These are phyloP conservation scores for Ramaria rubella DNA, from an alignment of 768 basidiomycete species.

Conservation along the genomic window DNA sequence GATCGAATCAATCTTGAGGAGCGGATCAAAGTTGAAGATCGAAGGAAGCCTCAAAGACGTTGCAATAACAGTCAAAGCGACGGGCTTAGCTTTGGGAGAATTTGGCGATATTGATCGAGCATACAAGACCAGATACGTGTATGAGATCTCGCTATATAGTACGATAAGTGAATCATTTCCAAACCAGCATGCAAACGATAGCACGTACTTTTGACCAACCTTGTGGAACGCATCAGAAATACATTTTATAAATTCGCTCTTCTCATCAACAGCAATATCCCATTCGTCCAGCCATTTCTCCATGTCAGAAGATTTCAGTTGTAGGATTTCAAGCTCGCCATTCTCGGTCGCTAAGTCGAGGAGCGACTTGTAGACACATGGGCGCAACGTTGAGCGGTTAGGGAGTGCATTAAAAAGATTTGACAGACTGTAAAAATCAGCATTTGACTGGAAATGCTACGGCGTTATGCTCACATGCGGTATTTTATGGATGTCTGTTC, in stretches of 20 bases:
- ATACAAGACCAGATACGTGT: conserved; percentile 57
- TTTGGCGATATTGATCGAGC: conserved; percentile 52
- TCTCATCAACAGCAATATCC: conserved; percentile 56
- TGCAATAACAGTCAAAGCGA: conserved; percentile 55
- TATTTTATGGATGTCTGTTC: conserved; percentile 59
- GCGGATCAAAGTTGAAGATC: conserved; percentile 73
- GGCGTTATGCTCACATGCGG: conserved; percentile 52
- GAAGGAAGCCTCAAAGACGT: conserved; percentile 57
- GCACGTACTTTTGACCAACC: conserved; percentile 51
- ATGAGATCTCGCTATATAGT: conserved; percentile 45
- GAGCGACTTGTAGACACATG: conserved; percentile 55
- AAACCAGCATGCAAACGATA: not conserved
- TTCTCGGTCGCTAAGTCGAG: conserved; percentile 52
- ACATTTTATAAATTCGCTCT: conserved; percentile 56
- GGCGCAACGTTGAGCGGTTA: conserved; percentile 55
- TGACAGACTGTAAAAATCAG: conserved; percentile 46
- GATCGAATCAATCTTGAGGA: conserved; percentile 72
- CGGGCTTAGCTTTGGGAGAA: conserved; percentile 43
- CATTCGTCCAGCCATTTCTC: conserved; percentile 76
- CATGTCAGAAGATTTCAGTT: conserved; percentile 53
- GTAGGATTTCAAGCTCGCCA: conserved; percentile 56
- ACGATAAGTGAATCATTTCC: not conserved
- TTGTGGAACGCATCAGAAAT: conserved; percentile 56
- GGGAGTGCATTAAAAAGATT: conserved; percentile 78
- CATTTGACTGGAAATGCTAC: not conserved